Conservation (phyloP, 2,329 filamentous ascomycete species). For the Verticillium isaacii region DNA sequence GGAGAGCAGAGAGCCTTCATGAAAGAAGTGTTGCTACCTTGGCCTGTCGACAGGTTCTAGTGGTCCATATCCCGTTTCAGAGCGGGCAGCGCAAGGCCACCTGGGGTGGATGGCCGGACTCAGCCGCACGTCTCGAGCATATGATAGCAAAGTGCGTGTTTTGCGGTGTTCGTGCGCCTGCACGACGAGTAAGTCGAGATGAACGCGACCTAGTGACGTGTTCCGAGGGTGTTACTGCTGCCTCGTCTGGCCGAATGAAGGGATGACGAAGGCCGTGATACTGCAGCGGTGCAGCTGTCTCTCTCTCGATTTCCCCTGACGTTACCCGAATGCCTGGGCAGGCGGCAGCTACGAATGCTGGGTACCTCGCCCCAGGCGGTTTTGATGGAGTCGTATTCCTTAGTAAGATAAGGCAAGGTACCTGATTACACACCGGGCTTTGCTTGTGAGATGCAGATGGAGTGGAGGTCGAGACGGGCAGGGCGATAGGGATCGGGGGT, state of each 20-base stretch:
- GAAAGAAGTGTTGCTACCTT: neutral
- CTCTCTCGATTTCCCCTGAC: neutral
- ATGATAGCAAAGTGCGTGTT: neutral
- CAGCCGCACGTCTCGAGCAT: neutral
- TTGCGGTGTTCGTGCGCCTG: neutral
- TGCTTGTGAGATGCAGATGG: neutral
- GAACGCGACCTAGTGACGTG: neutral
- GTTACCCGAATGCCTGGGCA: neutral
- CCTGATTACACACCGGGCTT: no score
- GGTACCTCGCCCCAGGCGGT: neutral
- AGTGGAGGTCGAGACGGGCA: neutral
- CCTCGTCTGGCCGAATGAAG: no score
- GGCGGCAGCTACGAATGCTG: neutral
- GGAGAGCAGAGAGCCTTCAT: neutral
- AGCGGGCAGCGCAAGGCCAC: constrained; percentile 7
- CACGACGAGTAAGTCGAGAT: neutral
- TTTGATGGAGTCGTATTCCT: neutral
- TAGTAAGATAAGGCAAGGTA: neutral
- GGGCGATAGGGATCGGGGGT: neutral
- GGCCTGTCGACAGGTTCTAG: neutral
- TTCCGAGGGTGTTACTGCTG: no score
- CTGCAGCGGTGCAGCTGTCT: neutral
- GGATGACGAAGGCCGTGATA: no score
- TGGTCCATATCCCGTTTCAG: constrained; percentile 6
- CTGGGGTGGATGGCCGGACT: neutral